Evolutionary conservation across 768 basidiomycete genomes (phyloP), one percentile per base, ranked within the genome.

Genomic region (Leucocoprinus leucothites): DNA sequence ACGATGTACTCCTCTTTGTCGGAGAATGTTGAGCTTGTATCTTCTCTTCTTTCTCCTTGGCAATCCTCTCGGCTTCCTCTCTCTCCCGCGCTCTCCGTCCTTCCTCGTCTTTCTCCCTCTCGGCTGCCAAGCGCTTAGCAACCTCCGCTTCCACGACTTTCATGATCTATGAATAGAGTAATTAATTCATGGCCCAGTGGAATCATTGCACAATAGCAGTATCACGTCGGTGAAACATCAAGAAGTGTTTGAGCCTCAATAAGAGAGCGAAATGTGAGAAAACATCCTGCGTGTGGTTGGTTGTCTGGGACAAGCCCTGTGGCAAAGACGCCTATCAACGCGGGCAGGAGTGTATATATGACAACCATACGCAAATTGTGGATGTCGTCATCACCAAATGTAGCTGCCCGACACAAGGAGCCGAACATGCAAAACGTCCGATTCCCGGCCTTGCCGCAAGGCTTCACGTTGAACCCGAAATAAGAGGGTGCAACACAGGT

Each of bases 121-220:
- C 78, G 46, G 73, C 53, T 11, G 53, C 84, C 48, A 92, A 68
- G 25, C 87, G 79, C 57, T 85, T 75, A 14, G 84, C 80, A 51
- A 88, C 88, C 65, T 91, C 87, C 9, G 74, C 78, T 72, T 91
- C 88, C 26, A 91, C 89, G 7, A 84, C 85, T 6, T 74, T 78
- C 72, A 91, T 86, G 53, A 91, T 89, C 88, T 88, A 61, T 19
- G 22, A 40, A 43, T 42, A 44, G 50, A 38, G 35, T 19, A 48
- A 44, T 25, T 38, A 50, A 42, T 21, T 21, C 24, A 34, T 11
- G 6, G 21, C 46, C 14, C 24, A 49, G 18, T 6, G 42, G 21
- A 21, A 21, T 44, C 26, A 42, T 44, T 14, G 26, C 51, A n/a
- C n/a, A n/a, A n/a, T n/a, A n/a, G n/a, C n/a, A 41, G 18, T 5